Evolutionary conservation across 352 stramenopile genomes (phyloP).

Genomic region (Elongisporangium anandrum): DNA sequence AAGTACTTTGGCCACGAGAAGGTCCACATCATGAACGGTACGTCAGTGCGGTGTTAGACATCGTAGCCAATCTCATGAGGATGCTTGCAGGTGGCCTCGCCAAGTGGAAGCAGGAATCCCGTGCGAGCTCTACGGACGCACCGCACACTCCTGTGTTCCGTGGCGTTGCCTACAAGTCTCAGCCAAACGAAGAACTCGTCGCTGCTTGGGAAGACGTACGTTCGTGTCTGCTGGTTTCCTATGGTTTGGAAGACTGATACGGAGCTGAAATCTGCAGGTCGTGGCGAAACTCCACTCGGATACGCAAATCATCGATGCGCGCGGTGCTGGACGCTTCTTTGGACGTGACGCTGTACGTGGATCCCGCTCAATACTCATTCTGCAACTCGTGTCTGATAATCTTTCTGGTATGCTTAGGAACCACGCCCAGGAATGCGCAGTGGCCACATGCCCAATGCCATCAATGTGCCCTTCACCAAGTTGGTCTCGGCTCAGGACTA

Average conservation of each 20-base stretch:
- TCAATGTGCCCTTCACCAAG: conserved; percentile 90
- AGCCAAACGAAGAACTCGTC: conserved; percentile 40
- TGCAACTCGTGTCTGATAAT: not conserved
- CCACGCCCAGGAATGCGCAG: conserved; percentile 86
- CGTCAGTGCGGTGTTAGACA: not conserved
- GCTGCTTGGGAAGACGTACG: conserved; percentile 52
- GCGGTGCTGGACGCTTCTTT: conserved; percentile 83
- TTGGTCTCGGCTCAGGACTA: conserved; percentile 86
- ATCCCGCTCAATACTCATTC: too few relatives aligned
- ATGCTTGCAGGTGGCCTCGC: conserved; percentile 43
- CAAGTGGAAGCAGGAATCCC: conserved; percentile 69
- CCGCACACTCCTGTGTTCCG: conserved; percentile 16
- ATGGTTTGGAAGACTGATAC: too few relatives aligned
- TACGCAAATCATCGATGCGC: conserved; percentile 89
- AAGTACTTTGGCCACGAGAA: conserved; percentile 86
- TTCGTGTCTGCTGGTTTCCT: too few relatives aligned
- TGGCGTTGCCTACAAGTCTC: conserved; percentile 35
- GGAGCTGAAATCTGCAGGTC: conserved; percentile 16
- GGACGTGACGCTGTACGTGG: conserved; percentile 69
- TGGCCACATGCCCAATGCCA: conserved; percentile 89
- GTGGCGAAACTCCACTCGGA: conserved; percentile 49
- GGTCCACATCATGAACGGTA: conserved; percentile 87
- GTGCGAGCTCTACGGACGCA: conserved; percentile 29
- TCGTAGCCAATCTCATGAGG: not conserved
- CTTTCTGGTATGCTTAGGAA: conserved; percentile 70